These are phyloP conservation scores for Cercospora nicotianae DNA, from an alignment of 2,329 filamentous ascomycete species.

Conservation along the genomic window DNA sequence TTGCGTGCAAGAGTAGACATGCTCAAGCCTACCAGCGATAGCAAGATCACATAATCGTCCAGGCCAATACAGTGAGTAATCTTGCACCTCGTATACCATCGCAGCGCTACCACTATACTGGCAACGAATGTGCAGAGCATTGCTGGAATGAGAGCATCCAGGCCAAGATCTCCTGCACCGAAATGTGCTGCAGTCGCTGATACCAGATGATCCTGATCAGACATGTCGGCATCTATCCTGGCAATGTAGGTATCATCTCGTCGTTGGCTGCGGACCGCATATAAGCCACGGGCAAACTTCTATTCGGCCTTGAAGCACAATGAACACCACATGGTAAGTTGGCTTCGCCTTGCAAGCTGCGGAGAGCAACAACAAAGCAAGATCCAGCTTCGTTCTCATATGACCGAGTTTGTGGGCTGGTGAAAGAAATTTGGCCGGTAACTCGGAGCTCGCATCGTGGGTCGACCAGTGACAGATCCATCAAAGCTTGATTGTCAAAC, in stretches of 20 bases:
- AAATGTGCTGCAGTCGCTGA: constrained; percentile 23
- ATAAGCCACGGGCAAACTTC: neutral
- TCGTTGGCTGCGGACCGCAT: neutral
- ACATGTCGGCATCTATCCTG: neutral
- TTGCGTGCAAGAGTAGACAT: neutral
- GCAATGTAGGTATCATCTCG: neutral
- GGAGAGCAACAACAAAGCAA: neutral
- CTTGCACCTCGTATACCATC: constrained; percentile 40
- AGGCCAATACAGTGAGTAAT: constrained; percentile 38
- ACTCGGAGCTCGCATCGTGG: neutral
- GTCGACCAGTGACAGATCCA: neutral
- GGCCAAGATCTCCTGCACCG: constrained; percentile 32
- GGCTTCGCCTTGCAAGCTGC: neutral
- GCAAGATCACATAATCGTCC: constrained; percentile 41
- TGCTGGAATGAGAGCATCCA: constrained; percentile 36
- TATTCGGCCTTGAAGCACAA: neutral
- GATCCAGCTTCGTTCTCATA: neutral
- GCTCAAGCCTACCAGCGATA: constrained; percentile 36
- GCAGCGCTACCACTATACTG: constrained; percentile 35
- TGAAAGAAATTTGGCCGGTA: neutral
- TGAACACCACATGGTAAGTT: neutral
- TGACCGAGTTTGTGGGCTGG: neutral
- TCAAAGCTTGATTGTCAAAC: neutral
- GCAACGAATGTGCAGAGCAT: constrained; percentile 37
- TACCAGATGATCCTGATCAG: constrained; percentile 6